Evolutionary conservation across 495 filamentous ascomycete genomes (phyloP).

Genomic region (Aspergillus taichungensis): DNA sequence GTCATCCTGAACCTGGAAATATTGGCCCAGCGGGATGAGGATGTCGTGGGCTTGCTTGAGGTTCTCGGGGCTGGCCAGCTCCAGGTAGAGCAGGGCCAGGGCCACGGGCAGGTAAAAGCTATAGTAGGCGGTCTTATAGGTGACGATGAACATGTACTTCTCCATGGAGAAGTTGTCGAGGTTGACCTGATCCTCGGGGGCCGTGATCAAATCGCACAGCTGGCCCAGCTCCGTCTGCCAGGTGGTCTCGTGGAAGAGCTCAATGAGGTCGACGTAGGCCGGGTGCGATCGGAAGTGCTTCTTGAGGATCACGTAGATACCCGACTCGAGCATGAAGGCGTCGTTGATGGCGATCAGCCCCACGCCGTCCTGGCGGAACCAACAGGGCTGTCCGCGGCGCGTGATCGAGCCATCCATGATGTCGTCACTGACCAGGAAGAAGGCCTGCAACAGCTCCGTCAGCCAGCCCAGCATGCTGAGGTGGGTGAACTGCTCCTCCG

Average conservation of each 20-base stretch:
- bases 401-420: slow-evolving; percentile 97
- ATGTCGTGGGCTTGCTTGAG: slow-evolving; percentile 81
- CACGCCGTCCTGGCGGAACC: slow-evolving; percentile 81
- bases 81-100: slow-evolving; percentile 71
- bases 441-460: slow-evolving; percentile 94
- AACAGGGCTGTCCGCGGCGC: slow-evolving; percentile 86
- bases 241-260: slow-evolving; percentile 91
- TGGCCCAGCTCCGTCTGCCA: slow-evolving; percentile 94
- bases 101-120: slow-evolving; percentile 98
- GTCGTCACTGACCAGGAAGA: slow-evolving; percentile 97
- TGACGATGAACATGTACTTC: slow-evolving; percentile 97
- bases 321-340: slow-evolving; percentile 86
- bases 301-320: slow-evolving; percentile 86
- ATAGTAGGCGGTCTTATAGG: slow-evolving; percentile 99
- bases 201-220: slow-evolving; percentile 87
- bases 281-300: slow-evolving; percentile 83
- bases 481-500: slow-evolving; percentile 72
- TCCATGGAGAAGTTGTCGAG: slow-evolving; percentile 87
- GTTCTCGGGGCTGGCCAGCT: slow-evolving; percentile 73
- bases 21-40: slow-evolving; percentile 95
- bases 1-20: slow-evolving; percentile 98
- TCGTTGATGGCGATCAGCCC: slow-evolving; percentile 97
- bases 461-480: slow-evolving; percentile 87
- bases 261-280: slow-evolving; percentile 78
- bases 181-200: slow-evolving; percentile 81